Conservation (phyloP, 2,329 filamentous ascomycete genomes). For the Phialophora verrucosa region DNA sequence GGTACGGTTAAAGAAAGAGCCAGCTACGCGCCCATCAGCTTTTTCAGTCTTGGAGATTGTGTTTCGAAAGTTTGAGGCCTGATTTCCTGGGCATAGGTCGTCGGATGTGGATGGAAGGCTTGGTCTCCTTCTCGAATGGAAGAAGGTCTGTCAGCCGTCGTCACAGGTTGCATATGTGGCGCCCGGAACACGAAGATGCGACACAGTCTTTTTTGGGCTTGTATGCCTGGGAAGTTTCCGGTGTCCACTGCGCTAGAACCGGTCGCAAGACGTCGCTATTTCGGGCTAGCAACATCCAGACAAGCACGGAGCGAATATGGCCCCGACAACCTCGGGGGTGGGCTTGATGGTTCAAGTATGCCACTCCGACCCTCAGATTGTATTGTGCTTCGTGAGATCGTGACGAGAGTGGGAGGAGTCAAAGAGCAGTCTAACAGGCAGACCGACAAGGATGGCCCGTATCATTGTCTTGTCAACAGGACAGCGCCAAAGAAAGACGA, state of each 20-base stretch:
- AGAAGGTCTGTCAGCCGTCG: not conserved
- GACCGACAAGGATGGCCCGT: not conserved
- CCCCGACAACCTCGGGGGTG: not conserved
- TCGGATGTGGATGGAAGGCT: not conserved
- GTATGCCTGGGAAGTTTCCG: not conserved
- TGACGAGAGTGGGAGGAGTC: not conserved
- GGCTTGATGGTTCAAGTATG: not conserved
- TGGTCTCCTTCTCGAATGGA: not conserved
- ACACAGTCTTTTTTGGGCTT: no score
- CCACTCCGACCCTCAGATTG: not conserved
- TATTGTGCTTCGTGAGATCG: not conserved
- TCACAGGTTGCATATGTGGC: not conserved
- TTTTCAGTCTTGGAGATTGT: not conserved
- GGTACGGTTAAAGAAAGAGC: not conserved
- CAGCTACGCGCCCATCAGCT: not conserved
- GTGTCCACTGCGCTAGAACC: not conserved
- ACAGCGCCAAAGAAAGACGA: not conserved
- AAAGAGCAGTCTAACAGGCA: not conserved
- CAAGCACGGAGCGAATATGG: not conserved
- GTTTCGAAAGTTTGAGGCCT: conserved; percentile 6
- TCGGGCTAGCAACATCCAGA: not conserved
- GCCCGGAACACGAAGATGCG: not conserved
- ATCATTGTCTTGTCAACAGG: not conserved
- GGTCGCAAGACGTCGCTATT: not conserved
- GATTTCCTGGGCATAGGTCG: conserved; percentile 9